These are phyloP conservation scores for Beauveria australis DNA, from an alignment of 2,329 filamentous ascomycete species.

Conservation along the genomic window DNA sequence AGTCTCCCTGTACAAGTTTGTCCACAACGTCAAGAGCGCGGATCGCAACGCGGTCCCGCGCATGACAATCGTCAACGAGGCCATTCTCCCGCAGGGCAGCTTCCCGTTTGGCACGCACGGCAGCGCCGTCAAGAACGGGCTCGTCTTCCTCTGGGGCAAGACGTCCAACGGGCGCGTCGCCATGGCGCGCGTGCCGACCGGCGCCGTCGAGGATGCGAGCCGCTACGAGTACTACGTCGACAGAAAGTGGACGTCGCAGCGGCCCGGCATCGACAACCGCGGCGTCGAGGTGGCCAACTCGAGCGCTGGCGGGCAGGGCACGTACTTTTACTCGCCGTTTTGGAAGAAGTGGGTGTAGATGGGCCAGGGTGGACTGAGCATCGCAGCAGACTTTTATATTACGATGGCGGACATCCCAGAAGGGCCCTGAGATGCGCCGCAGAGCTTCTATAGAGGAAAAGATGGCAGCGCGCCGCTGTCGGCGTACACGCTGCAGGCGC, in stretches of 20 bases:
- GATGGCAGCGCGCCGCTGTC: constrained; percentile 5
- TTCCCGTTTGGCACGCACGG: constrained; percentile 12
- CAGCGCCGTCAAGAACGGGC: constrained; percentile 13
- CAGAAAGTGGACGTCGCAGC: constrained; percentile 13
- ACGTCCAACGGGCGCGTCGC: constrained; percentile 12
- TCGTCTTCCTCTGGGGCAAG: constrained; percentile 16
- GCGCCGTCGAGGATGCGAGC: constrained; percentile 13
- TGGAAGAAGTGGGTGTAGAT: constrained; percentile 18
- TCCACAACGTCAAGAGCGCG: constrained; percentile 2
- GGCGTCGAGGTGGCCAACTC: constrained; percentile 14
- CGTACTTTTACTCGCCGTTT: constrained; percentile 16
- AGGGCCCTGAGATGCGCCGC: constrained; percentile 11
- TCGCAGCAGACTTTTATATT: constrained; percentile 17
- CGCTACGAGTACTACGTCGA: constrained; percentile 16
- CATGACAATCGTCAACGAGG: constrained; percentile 10
- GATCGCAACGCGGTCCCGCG: constrained; percentile 9
- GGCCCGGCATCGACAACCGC: constrained; percentile 12
- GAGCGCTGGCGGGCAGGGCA: constrained; percentile 18
- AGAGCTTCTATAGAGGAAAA: constrained; percentile 9
- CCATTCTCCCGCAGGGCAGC: constrained; percentile 3
- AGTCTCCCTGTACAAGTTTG: constrained; percentile 10
- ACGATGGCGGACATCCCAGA: constrained; percentile 14
- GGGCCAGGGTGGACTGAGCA: constrained; percentile 14
- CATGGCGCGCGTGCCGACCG: constrained; percentile 14
- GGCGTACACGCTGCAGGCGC: constrained; percentile 13